These are phyloP conservation scores for Pythium oligandrum DNA, from an alignment of 352 stramenopile genomes.

Conservation along the genomic window DNA sequence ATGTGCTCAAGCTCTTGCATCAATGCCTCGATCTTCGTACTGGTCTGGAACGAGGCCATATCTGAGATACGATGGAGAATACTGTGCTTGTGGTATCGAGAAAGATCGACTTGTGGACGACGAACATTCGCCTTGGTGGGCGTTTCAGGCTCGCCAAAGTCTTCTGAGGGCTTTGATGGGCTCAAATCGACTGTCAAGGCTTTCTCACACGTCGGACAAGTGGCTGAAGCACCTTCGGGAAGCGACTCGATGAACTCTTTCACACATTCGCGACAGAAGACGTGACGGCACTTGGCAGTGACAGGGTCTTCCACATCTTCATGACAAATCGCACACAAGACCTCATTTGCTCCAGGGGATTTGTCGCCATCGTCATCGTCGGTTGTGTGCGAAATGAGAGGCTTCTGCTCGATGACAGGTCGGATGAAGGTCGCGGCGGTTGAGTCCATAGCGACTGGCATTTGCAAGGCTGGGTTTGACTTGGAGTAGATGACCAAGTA, in stretches of 20 bases:
- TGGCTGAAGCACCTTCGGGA: constrained; percentile 42
- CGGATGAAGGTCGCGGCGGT: constrained; percentile 12
- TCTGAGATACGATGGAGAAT: constrained; percentile 64
- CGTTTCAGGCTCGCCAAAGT: constrained; percentile 3
- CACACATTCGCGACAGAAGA: constrained; percentile 90
- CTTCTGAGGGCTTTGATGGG: constrained; percentile 9
- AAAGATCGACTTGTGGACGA: constrained; percentile 34
- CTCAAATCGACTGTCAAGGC: constrained; percentile 84
- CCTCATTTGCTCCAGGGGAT: not conserved
- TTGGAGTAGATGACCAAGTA: constrained; percentile 95
- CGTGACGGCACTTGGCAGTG: constrained; percentile 83
- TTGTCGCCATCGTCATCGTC: constrained; percentile 18
- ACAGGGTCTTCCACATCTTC: constrained; percentile 90
- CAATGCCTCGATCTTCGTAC: constrained; percentile 98
- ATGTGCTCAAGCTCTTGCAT: constrained; percentile 96
- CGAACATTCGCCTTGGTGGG: constrained; percentile 17
- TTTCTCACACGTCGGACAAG: constrained; percentile 78
- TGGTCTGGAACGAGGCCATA: constrained; percentile 77
- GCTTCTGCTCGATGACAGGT: constrained; percentile 59
- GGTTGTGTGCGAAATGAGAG: constrained; percentile 30
- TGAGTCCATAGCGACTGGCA: constrained; percentile 27
- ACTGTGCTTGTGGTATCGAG: constrained; percentile 66
- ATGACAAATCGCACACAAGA: constrained; percentile 90
- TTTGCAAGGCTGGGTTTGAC: constrained; percentile 73
- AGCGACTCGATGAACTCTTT: constrained; percentile 79